Percentiles rank a stretch among this genome's conserved stretches.
Conservation (phyloP, 768 basidiomycete genomes). For the Xanthoconium purpureum region DNA sequence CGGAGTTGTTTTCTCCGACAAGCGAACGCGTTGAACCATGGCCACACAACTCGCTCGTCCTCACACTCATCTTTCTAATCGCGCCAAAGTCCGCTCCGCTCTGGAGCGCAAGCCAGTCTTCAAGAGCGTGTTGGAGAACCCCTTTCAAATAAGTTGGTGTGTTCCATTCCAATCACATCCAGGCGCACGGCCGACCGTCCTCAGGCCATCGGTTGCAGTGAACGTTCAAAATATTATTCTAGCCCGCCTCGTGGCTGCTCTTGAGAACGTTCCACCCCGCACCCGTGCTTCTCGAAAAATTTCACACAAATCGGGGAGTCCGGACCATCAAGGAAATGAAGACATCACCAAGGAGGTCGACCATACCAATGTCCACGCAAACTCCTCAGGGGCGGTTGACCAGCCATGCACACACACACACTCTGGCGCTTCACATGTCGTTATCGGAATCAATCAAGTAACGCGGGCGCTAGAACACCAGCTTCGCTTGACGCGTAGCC, state of each 20-base stretch:
- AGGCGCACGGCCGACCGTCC: not conserved
- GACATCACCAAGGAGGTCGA: conserved; percentile 24
- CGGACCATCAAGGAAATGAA: conserved; percentile 17
- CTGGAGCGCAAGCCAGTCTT: conserved; percentile 61
- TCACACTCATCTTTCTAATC: conserved; percentile 61
- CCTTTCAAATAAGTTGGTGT: conserved; percentile 69
- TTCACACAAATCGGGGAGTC: not conserved
- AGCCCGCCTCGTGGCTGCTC: conserved; percentile 44
- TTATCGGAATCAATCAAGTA: conserved; percentile 77
- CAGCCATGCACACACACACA: not conserved
- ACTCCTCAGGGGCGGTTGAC: not conserved
- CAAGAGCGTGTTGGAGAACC: conserved; percentile 70
- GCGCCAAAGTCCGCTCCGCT: conserved; percentile 45
- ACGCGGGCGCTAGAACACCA: conserved; percentile 70
- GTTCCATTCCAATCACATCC: conserved; percentile 9
- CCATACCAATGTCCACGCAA: not conserved
- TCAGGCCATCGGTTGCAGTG: conserved; percentile 60
- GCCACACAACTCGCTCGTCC: conserved; percentile 38
- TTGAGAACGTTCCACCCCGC: conserved; percentile 47
- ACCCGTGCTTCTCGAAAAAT: conserved; percentile 22
- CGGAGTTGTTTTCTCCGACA: too few relatives aligned
- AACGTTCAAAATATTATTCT: conserved; percentile 63
- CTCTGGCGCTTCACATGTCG: conserved; percentile 36
- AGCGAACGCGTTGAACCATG: too few relatives aligned
- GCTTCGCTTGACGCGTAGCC: conserved; percentile 33